Base-by-base conservation (phyloP, 352 stramenopile species). In the Phytophthora nicotianae region DNA sequence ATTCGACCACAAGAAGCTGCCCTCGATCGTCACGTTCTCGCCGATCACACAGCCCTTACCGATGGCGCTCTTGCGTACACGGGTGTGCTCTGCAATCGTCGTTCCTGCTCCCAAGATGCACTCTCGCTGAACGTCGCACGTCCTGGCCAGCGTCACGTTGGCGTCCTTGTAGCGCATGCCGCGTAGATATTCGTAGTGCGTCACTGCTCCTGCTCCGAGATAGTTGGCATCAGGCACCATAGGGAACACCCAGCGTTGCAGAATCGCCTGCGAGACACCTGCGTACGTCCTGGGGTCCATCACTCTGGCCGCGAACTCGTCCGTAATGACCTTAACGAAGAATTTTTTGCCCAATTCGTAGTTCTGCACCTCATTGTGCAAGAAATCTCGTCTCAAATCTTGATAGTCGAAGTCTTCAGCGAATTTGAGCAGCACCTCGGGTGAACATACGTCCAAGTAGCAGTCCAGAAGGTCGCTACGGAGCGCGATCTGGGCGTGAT, bases 381-480 rank as follows among this genome's bases (percentile, higher is more conserved):
- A 83, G 76, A 99, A 99, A 66, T 99, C 90, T 1, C 74, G 67
- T 20, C 97, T 77, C 59, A 99, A 81, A 48, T 99, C 89, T 54
- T 98, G 85, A 66, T 99, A 99, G 71, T 99, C 97, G 73, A 99
- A 99, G 70, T 99, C 97, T 67, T 99, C 97, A 20, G 85, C 88
- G 54, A 99, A 98, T 68, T 98, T 94, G 23, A 98, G 86, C 45
- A 99, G 74, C 40, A 99, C 96, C 63, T 99, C 97, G 5, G 96
- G 91, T 53, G 95, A 98, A 72, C 97, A 99, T 58, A 99, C 95
- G 65, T 99, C 94, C 45, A 99, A 96, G 61, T 98, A 95, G 54
- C 94, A 98, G 84, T 99, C 97, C 48, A 99, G 66, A 23, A 99
- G 75, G 72, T 99, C 96, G 38, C 82, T 87, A 3, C 91, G 88